Conservation (phyloP, 805 yeast genomes). For the Lipomyces oligophaga region DNA sequence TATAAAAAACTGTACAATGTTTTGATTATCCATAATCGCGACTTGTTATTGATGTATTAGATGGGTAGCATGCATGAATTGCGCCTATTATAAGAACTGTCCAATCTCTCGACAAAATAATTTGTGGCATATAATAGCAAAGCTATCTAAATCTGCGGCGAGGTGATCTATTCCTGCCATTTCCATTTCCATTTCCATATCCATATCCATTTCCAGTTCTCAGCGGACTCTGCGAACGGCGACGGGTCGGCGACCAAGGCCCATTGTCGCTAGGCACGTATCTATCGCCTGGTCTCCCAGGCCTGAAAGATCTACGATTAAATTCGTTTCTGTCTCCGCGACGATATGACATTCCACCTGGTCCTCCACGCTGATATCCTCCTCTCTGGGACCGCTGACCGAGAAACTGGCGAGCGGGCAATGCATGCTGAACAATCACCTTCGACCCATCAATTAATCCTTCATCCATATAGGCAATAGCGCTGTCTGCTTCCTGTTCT, state of each 20-base stretch:
- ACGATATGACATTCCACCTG: conserved; percentile 6
- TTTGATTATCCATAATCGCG: too few relatives aligned
- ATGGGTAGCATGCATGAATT: too few relatives aligned
- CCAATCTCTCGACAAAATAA: too few relatives aligned
- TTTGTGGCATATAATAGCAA: too few relatives aligned
- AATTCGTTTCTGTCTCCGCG: conserved; percentile 3
- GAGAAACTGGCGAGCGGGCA: conserved; percentile 11
- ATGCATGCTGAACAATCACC: conserved; percentile 12
- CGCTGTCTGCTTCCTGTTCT: conserved; percentile 19
- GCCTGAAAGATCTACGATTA: conserved; percentile 6
- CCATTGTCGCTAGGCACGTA: conserved; percentile 11
- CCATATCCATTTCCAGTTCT: conserved; percentile 4
- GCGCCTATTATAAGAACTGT: too few relatives aligned
- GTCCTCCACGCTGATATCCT: conserved; percentile 8
- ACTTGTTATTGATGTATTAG: too few relatives aligned
- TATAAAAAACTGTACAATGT: too few relatives aligned
- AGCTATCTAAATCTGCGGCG: conserved; percentile 2
- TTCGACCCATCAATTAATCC: conserved; percentile 24
- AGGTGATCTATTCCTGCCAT: conserved; percentile 3
- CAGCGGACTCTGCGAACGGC: conserved; percentile 22
- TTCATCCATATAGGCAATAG: conserved; percentile 27
- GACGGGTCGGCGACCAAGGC: not conserved
- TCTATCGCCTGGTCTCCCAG: conserved; percentile 10
- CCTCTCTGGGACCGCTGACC: conserved; percentile 3
- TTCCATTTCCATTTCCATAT: conserved; percentile 2